Evolutionary conservation across 2,329 filamentous ascomycete species (phyloP), one percentile per base, ranked within the genome.

Genomic region (Fusarium caatingaense): DNA sequence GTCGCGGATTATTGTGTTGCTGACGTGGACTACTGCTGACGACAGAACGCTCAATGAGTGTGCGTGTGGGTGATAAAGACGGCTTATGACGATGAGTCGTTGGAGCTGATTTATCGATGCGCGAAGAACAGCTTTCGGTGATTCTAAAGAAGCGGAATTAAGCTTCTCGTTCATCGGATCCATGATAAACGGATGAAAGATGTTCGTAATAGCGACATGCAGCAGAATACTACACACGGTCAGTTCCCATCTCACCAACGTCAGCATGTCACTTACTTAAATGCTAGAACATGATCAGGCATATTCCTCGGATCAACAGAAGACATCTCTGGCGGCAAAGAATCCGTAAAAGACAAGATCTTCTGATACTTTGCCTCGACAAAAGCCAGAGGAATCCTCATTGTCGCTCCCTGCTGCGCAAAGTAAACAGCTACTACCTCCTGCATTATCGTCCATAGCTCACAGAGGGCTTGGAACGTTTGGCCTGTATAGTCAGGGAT

Each of bases 391-490:
- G 62, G 63, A 30, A 66, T 46, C n/a, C 15, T 66, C 7, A 50
- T 61, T 3, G 56, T 9, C 16, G n/a, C 8, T 13, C 23, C 37
- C 0, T 40, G 37, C 13, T 66, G 47, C 3, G 62, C 44, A 47
- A 66, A 68, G n/a, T 71, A 68, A 23, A 71, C 67, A 3, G 55
- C 55, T 16, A 59, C 49, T 41, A 68, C 54, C 12, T 71, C 68
- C 27, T 71, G 68, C 64, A 64, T 64, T n/a, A 71, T 71, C 3
- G 49, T 51, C 68, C 68, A 71, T 8, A 71, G 46, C 42, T 66
- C 59, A 64, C 67, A 71, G 8, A 71, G 30, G 6, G 56, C 42
- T 44, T 64, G 50, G 21, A 71, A 71, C 3, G 67, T 68, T 58
- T 64, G 57, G 34, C 64, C 67, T 69, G 64, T 42, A 48, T 61